Base-by-base conservation (phyloP, 768 basidiomycete species). In the Lentinus brumalis region DNA sequence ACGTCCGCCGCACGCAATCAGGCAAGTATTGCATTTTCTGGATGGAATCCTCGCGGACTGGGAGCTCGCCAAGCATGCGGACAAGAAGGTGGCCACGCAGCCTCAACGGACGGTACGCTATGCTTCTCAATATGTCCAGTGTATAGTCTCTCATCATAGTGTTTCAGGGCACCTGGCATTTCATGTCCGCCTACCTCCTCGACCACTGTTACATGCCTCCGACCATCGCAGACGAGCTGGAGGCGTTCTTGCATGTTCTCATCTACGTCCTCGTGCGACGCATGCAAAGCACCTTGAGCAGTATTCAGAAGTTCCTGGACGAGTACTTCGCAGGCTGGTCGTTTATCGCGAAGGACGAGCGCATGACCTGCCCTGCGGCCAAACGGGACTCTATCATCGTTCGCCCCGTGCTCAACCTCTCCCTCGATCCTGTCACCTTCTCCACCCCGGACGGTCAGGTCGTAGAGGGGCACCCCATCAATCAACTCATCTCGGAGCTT, bases 101-200 rank as follows among this genome's bases (percentile, higher is more conserved):
- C 53, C 59, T n/a, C 47, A 55, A 15, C 39, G 53, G 7, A 50
- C 53, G 29, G 53, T 60, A 10, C 21, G 21, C 21, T 26, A 26
- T n/a, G 53, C 44, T 3, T 55, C 1, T 12, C n/a, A 8, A 3
- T 9, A 0, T 5, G 7, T 6, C 10, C 11, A 7, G 30, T 21
- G 30, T 4, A 0, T 7, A 9, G 14, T 18, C 5, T 42, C 26
- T 26, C 21, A 26, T 41, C 38, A 50, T 12, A 16, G 11, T n/a
- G n/a, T 4, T 3, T 3, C 12, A 66, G 66, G 66, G 62, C 3
- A 64, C 62, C 1, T 64, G 62, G 60, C 56, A 56, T 14, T 64
- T 61, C 54, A 55, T 61, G 44, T 66, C 62, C 10, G 53, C 57
- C 1, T 57, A 30, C 21, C 32, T 59, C 1, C 40, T 62, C 2